Base-by-base conservation (phyloP, 805 yeast species). In the Saccharomycopsis guyanensis region DNA sequence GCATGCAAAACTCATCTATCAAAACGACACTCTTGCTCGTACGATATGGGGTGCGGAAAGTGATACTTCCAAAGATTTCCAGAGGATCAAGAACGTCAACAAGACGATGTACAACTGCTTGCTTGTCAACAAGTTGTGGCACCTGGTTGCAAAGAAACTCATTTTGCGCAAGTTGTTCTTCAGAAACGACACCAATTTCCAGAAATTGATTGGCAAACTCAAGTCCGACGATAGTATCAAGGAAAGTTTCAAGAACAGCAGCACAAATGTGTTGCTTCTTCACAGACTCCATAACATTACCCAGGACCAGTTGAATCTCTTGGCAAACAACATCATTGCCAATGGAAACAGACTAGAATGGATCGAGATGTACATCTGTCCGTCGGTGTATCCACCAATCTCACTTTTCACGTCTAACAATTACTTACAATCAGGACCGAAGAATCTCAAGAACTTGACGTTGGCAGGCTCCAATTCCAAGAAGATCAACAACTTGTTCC, bases 281-380 rank as follows among this genome's bases (percentile, higher is more conserved):
- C 86, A 85, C 61, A 86, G 84, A 60, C 59, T 86, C 27, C 68
- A 71, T 37, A 70, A 69, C 46, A 71, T 77, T 2, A 68, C 64
- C 43, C 87, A 82, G 57, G 52, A 59, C 10, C 73, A 80, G 19
- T 55, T 86, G 22, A 80, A 80, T 20, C 40, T 56, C n/a, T 56
- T 80, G 6, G 63, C 74, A 2, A 57, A 60, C 16, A 52, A 71
- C 3, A 60, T 73, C 25, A 76, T 79, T 33, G 35, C 40, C 15
- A 45, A 42, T 16, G 46, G 46, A 16, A 31, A 39, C 4, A 66
- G 72, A 2, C 59, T 87, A 38, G 69, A 71, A 53, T 78, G 84
- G 83, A 66, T 88, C 25, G 95, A 88, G 60, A 70, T 87, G 55
- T 86, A 83, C 63, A 82, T 89, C 57, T 87, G 96, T 58, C 91